Evolutionary conservation across 2,329 filamentous ascomycete genomes (phyloP).

Genomic region (Microcyclosporella mali): DNA sequence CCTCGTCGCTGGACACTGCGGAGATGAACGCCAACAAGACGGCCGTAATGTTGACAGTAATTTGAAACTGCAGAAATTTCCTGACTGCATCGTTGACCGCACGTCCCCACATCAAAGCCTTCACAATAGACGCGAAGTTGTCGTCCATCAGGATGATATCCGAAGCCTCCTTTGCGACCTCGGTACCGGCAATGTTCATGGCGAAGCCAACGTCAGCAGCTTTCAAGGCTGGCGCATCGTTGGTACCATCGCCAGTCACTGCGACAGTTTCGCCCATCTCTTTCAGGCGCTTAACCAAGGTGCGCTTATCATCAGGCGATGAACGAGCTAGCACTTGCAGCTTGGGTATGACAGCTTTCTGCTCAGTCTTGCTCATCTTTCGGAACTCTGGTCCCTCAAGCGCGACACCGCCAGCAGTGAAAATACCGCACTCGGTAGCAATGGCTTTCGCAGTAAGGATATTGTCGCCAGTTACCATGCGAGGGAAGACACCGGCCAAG

Average conservation of each 20-base stretch:
- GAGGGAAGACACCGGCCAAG: constrained; percentile 62
- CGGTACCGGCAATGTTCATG: constrained; percentile 61
- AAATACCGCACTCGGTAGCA: constrained; percentile 66
- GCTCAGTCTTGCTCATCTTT: constrained; percentile 38
- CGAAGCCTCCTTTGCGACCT: constrained; percentile 58
- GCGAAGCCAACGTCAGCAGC: constrained; percentile 62
- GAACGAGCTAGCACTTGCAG: constrained; percentile 64
- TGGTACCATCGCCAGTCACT: constrained; percentile 61
- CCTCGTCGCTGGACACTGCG: constrained; percentile 63
- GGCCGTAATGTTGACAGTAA: constrained; percentile 87
- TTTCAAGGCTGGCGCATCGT: constrained; percentile 60
- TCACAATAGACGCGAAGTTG: constrained; percentile 58
- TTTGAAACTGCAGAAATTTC: constrained; percentile 61
- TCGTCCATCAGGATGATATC: constrained; percentile 59
- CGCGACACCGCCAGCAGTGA: constrained; percentile 37
- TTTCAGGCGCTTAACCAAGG: constrained; percentile 58
- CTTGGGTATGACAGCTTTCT: constrained; percentile 53
- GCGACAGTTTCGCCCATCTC: constrained; percentile 61
- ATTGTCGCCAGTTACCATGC: constrained; percentile 71
- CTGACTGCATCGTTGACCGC: constrained; percentile 52
- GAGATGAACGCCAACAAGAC: constrained; percentile 83
- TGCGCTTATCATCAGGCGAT: constrained; percentile 63
- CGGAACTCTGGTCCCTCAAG: constrained; percentile 43
- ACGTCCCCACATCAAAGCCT: constrained; percentile 56
- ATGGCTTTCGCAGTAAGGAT: constrained; percentile 67